These are phyloP conservation scores for Chlorella sp. DNA, from an alignment of 139 green algal species.

Conservation along the genomic window DNA sequence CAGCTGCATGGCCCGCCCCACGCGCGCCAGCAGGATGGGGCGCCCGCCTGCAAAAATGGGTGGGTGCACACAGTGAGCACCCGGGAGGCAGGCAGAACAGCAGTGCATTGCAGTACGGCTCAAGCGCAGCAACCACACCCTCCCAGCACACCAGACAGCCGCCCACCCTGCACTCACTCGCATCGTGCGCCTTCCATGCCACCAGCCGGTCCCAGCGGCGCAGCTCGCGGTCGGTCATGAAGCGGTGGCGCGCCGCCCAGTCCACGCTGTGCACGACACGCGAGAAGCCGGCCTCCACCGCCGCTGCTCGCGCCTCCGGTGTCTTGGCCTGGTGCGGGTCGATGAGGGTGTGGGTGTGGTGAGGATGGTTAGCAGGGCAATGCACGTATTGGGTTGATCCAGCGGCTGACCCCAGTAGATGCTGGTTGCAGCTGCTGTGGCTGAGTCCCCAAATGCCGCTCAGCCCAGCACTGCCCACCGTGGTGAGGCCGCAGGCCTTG, in stretches of 20 bases:
- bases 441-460: too few relatives aligned
- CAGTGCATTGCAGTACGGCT: too few relatives aligned
- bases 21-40: slow-evolving; percentile 54
- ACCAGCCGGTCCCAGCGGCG: slow-evolving; percentile 53
- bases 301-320: not conserved
- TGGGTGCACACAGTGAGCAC: not conserved
- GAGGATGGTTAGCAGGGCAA: not conserved
- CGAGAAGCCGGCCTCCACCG: slow-evolving; percentile 19
- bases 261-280: slow-evolving; percentile 20
- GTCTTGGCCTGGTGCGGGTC: not conserved
- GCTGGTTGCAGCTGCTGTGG: not conserved
- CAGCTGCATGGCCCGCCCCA: slow-evolving; percentile 52
- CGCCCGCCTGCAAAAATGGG: not conserved
- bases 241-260: slow-evolving; percentile 10
- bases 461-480: slow-evolving; percentile 3
- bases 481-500: slow-evolving; percentile 41
- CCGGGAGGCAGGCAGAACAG: not conserved
- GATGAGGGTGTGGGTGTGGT: not conserved
- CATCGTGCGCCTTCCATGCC: slow-evolving; percentile 41
- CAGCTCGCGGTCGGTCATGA: slow-evolving; percentile 12
- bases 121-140: too few relatives aligned
- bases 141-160: too few relatives aligned
- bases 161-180: not conserved
- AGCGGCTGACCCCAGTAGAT: not conserved
- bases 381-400: not conserved